A percentile compares a stretch with the other conserved stretches of the same genome.
These are phyloP conservation scores for Schwanniomyces occidentalis DNA, from an alignment of 805 yeast genomes.

Conservation along the genomic window DNA sequence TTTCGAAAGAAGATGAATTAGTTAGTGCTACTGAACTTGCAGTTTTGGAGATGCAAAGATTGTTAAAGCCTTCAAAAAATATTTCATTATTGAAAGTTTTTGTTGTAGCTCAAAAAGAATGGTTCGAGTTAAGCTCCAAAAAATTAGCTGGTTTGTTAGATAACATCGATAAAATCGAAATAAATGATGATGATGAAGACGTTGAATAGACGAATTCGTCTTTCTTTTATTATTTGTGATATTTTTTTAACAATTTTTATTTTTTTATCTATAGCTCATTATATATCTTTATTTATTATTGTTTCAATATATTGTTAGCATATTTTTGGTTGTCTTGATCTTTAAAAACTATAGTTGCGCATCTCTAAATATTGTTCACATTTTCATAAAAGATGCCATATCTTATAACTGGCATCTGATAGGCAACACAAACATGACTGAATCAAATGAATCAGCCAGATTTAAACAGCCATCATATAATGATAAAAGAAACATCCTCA, in stretches of 20 bases:
- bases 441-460: no score
- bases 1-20: slow-evolving; percentile 70
- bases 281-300: no score
- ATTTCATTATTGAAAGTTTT: slow-evolving; percentile 65
- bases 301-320: no score
- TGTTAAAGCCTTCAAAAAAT: slow-evolving; percentile 66
- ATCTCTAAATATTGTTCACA: background rate
- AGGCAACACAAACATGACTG: no score
- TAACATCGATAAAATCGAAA: slow-evolving; percentile 34
- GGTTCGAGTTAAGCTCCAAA: slow-evolving; percentile 34
- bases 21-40: slow-evolving; percentile 78
- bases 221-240: no score
- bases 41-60: slow-evolving; percentile 73
- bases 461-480: slow-evolving; percentile 21
- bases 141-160: slow-evolving; percentile 30
- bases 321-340: no score
- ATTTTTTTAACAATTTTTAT: background rate
- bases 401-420: no score
- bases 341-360: no score
- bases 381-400: background rate
- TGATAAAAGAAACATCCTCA: slow-evolving; percentile 27
- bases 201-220: slow-evolving; percentile 4
- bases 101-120: slow-evolving; percentile 68
- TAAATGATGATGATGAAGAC: slow-evolving; percentile 38
- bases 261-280: no score